These are phyloP conservation scores for Chaetomium tenue DNA, from an alignment of 495 filamentous ascomycete species.

Conservation along the genomic window DNA sequence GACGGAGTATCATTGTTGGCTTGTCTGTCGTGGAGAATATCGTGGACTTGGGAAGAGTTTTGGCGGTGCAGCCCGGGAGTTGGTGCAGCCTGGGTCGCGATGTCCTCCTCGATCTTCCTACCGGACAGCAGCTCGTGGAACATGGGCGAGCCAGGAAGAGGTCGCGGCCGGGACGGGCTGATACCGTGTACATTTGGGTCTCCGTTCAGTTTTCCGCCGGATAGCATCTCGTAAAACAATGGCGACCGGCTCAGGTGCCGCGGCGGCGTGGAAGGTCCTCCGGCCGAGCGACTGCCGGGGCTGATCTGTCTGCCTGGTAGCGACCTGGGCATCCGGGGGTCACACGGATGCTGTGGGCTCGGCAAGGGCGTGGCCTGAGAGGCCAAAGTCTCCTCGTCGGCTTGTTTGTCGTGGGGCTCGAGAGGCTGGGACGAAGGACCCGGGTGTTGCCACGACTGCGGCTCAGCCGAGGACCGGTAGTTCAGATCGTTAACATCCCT, in stretches of 20 bases:
- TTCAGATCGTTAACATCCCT: constrained; percentile 14
- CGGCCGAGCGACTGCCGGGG: neutral
- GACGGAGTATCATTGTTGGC: neutral
- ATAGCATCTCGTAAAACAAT: neutral
- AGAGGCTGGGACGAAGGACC: neutral
- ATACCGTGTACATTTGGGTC: neutral
- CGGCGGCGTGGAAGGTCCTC: neutral
- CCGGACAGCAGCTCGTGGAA: neutral
- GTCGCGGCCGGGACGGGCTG: neutral
- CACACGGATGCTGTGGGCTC: neutral
- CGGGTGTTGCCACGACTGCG: neutral
- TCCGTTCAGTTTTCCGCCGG: neutral
- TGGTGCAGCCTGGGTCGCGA: neutral
- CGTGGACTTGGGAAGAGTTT: neutral
- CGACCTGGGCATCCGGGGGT: neutral
- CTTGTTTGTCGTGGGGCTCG: neutral
- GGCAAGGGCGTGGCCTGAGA: neutral
- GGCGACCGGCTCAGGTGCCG: neutral
- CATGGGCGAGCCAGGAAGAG: neutral
- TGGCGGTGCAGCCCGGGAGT: neutral
- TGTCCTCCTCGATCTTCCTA: neutral
- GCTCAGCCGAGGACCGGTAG: neutral
- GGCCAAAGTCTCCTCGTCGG: neutral
- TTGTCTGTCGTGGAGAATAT: constrained; percentile 5
- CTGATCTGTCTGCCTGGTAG: neutral